phyloP scores from a whole-genome alignment of 1,284 basidiomycete species.

The Pseudozyma sp. region DNA sequence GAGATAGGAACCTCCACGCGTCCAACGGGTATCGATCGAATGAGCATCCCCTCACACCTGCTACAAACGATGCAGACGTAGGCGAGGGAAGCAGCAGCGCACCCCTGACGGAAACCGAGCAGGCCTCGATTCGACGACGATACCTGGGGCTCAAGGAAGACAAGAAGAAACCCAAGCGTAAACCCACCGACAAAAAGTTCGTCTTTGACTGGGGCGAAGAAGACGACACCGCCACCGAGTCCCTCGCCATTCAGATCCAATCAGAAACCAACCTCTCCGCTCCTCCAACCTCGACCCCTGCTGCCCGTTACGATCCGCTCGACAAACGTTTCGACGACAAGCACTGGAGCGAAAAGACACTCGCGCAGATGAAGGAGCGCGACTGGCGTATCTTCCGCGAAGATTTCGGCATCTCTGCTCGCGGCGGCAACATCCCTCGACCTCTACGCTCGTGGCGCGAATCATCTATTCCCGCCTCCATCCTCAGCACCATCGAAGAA shows the following conservation, averaged over 20 bases:
- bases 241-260: constrained; percentile 26
- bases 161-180: constrained; percentile 89
- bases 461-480: constrained; percentile 80
- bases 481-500: constrained; percentile 85
- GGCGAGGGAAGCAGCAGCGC: constrained; percentile 6
- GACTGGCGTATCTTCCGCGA: constrained; percentile 99
- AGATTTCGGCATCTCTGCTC: constrained; percentile 93
- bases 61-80: not conserved
- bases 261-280: not conserved
- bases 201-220: constrained; percentile 90
- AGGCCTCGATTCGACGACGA: constrained; percentile 52
- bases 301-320: constrained; percentile 18
- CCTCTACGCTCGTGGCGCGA: constrained; percentile 93
- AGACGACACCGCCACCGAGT: constrained; percentile 61
- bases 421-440: constrained; percentile 88
- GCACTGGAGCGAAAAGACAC: constrained; percentile 96
- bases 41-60: not conserved
- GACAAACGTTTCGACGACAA: constrained; percentile 74
- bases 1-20: not conserved
- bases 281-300: not conserved
- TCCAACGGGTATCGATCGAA: constrained; percentile 1
- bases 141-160: constrained; percentile 69
- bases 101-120: constrained; percentile 51
- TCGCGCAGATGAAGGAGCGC: constrained; percentile 93
- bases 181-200: constrained; percentile 88